Evolutionary conservation across 202 grass and related monocot species (phyloP).

Genomic region (Musa balbisiana): DNA sequence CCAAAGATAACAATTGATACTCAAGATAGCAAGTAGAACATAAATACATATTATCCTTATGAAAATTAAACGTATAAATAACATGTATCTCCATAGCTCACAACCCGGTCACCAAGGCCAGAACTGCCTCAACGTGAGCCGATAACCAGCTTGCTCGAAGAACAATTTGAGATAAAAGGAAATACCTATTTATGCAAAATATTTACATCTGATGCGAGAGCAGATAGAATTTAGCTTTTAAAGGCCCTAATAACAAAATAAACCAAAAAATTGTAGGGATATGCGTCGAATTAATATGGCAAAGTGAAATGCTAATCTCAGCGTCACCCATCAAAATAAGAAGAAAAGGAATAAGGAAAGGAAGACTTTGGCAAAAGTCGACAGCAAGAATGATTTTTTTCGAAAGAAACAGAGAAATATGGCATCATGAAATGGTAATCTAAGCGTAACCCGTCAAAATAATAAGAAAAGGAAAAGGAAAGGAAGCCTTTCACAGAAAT

Average conservation of each 20-base stretch:
- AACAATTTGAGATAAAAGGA: background rate
- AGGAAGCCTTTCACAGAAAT: background rate
- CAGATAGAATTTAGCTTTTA: background rate
- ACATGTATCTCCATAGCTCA: too few species aligned
- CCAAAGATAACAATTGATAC: background rate
- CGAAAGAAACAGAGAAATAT: background rate
- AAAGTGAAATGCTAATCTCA: background rate
- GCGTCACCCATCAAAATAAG: too few species aligned
- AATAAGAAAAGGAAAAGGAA: background rate
- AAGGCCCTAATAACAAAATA: background rate
- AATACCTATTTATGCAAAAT: background rate
- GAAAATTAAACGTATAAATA: background rate
- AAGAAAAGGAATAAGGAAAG: background rate
- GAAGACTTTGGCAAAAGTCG: background rate
- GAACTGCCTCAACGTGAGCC: too few species aligned
- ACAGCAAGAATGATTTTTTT: too few species aligned
- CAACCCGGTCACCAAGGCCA: too few species aligned
- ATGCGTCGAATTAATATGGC: background rate
- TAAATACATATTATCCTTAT: background rate
- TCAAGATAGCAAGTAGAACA: background rate
- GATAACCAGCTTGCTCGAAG: background rate
- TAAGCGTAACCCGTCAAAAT: background rate
- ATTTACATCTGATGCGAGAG: background rate
- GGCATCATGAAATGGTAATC: background rate
- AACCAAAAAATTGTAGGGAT: background rate